phyloP scores from a whole-genome alignment of 768 basidiomycete genomes.

The Hypholoma sublateritium region DNA sequence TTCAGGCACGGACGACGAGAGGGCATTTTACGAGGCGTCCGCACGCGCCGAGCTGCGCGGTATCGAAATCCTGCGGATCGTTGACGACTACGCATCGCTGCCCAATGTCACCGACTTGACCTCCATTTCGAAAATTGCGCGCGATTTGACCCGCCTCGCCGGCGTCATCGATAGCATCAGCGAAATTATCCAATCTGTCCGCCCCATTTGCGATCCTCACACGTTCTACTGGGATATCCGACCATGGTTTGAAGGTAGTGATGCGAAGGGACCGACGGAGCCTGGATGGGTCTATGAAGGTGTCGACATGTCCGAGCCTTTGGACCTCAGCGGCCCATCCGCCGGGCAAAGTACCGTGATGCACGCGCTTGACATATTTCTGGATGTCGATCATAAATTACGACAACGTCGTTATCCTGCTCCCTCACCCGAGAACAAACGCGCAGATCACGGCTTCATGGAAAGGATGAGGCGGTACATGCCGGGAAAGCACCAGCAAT shows the following conservation, averaged over 20 bases:
- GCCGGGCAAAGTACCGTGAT: constrained; percentile 95
- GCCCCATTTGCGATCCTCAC: constrained; percentile 75
- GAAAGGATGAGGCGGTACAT: constrained; percentile 93
- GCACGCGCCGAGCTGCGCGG: constrained; percentile 85
- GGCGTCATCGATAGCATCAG: constrained; percentile 73
- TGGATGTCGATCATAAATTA: constrained; percentile 88
- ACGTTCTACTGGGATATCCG: constrained; percentile 88
- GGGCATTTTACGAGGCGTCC: constrained; percentile 83
- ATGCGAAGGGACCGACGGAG: constrained; percentile 49
- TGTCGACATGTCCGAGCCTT: constrained; percentile 51
- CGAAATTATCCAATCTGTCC: constrained; percentile 66
- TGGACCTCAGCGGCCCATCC: constrained; percentile 83
- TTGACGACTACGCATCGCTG: constrained; percentile 82
- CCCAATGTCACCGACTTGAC: constrained; percentile 65
- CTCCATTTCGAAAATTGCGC: constrained; percentile 65
- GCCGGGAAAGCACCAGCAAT: constrained; percentile 89
- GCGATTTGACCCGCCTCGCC: constrained; percentile 69
- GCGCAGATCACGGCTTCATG: constrained; percentile 80
- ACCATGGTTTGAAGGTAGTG: constrained; percentile 91
- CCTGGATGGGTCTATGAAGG: constrained; percentile 81
- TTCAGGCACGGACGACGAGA: constrained; percentile 84
- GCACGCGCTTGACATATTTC: constrained; percentile 81
- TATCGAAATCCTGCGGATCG: constrained; percentile 80
- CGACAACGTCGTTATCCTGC: constrained; percentile 65
- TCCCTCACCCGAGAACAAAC: constrained; percentile 65